phyloP scores from a whole-genome alignment of 139 green algal species.

The Chlorella ohadii region DNA sequence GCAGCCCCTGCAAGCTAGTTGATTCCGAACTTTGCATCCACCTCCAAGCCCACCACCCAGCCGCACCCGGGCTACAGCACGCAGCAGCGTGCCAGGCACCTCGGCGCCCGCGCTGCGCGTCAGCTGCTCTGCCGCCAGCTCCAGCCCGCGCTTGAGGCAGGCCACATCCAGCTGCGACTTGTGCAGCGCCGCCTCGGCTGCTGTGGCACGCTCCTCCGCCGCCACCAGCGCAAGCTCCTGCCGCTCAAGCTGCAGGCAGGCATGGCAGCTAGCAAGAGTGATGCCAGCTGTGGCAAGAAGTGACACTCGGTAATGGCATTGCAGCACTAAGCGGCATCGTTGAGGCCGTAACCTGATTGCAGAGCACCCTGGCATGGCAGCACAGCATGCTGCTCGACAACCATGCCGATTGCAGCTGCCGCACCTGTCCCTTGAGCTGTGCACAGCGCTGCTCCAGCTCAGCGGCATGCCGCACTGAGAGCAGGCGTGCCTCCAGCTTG shows the following conservation, averaged over 20 bases:
- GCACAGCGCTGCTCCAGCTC: constrained; percentile 41
- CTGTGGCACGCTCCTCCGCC: constrained; percentile 3
- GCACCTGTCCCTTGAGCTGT: constrained; percentile 14
- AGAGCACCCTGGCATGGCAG: too few species aligned
- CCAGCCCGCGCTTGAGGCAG: constrained; percentile 38
- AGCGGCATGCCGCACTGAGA: constrained; percentile 23
- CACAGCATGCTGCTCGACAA: too few species aligned
- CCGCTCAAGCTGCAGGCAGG: background rate
- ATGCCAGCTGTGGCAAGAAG: too few species aligned
- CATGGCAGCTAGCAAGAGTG: background rate
- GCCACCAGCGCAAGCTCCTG: constrained; percentile 4
- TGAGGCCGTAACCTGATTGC: too few species aligned
- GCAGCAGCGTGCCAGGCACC: constrained; percentile 36
- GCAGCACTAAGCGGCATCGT: too few species aligned
- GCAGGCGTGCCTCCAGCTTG: constrained; percentile 58
- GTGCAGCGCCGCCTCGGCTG: background rate
- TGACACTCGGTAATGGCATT: too few species aligned
- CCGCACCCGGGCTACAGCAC: constrained; percentile 37
- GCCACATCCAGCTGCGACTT: background rate
- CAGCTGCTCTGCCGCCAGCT: constrained; percentile 56
- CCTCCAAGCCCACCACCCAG: too few species aligned
- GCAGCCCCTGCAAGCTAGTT: too few species aligned
- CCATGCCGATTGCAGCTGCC: too few species aligned
- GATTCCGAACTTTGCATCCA: too few species aligned
- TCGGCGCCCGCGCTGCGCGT: constrained; percentile 24